Evolutionary conservation across 2,329 filamentous ascomycete genomes (phyloP).

Genomic region (Amylocarpus encephaloides): DNA sequence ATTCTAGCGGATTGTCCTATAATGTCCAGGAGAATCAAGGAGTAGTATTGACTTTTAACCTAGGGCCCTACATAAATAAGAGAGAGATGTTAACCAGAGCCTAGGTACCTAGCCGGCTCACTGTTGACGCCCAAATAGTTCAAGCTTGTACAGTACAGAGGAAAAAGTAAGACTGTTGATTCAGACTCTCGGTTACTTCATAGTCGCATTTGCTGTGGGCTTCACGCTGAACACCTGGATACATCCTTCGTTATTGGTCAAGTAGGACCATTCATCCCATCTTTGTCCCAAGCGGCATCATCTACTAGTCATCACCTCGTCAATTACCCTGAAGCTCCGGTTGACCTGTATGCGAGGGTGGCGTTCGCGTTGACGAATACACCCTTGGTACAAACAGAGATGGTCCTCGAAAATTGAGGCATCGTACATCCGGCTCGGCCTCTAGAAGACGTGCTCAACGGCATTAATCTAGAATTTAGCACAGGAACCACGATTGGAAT

Average conservation of each 20-base stretch:
- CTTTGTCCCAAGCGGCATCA: slow-evolving; percentile 34
- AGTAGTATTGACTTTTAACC: no score
- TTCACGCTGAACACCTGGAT: slow-evolving; percentile 41
- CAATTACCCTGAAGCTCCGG: no score
- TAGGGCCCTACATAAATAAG: no score
- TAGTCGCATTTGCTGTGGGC: no score
- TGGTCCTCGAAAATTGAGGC: slow-evolving; percentile 64
- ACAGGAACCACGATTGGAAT: slow-evolving; percentile 89
- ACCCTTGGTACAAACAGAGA: no score
- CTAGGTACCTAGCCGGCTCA: slow-evolving; percentile 46
- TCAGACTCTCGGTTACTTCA: no score
- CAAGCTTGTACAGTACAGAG: slow-evolving; percentile 49
- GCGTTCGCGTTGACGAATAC: no score
- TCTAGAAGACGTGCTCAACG: slow-evolving; percentile 82
- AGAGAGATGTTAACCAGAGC: neutral
- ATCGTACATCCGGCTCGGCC: slow-evolving; percentile 93
- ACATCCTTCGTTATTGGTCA: slow-evolving; percentile 32
- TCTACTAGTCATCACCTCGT: slow-evolving; percentile 35
- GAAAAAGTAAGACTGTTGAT: slow-evolving; percentile 53
- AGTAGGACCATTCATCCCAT: slow-evolving; percentile 24
- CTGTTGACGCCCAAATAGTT: slow-evolving; percentile 50
- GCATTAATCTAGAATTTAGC: slow-evolving; percentile 71
- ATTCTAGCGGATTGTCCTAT: no score
- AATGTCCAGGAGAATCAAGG: no score
- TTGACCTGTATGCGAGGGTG: no score